These are phyloP conservation scores for Margaritispora aquatica DNA, from an alignment of 495 filamentous ascomycete species.

Conservation along the genomic window DNA sequence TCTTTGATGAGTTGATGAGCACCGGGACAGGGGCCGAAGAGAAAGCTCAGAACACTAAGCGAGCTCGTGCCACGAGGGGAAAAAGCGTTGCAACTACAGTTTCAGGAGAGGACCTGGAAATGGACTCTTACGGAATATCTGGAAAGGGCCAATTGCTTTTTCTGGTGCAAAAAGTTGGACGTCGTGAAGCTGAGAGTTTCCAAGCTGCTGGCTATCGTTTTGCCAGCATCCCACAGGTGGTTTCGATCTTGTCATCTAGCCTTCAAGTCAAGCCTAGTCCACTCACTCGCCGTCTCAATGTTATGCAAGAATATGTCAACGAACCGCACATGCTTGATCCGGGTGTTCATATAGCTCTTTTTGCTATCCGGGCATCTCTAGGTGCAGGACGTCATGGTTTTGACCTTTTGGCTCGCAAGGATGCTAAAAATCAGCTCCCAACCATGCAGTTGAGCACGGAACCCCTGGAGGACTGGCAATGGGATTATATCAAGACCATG, in stretches of 20 bases:
- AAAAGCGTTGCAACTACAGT: background rate
- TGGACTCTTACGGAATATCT: conserved; percentile 21
- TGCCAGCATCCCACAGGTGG: conserved; percentile 62
- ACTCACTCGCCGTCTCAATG: conserved; percentile 47
- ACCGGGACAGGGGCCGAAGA: conserved; percentile 38
- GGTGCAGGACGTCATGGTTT: conserved; percentile 54
- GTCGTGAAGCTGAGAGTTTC: conserved; percentile 52
- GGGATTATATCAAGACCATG: conserved; percentile 32
- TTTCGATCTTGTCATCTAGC: conserved; percentile 54
- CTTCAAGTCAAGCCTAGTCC: conserved; percentile 60
- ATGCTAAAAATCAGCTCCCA: conserved; percentile 61
- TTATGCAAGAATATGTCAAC: conserved; percentile 55
- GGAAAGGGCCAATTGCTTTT: conserved; percentile 75
- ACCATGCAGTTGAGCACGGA: conserved; percentile 51
- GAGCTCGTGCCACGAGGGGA: background rate
- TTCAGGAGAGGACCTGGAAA: conserved; percentile 7
- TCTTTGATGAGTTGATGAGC: conserved; percentile 72
- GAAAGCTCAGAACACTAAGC: background rate
- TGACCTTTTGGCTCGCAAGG: conserved; percentile 65
- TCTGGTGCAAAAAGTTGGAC: conserved; percentile 61
- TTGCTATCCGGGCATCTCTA: conserved; percentile 55
- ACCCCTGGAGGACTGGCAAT: conserved; percentile 51
- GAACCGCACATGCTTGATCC: conserved; percentile 46
- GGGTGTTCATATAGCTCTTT: conserved; percentile 71
- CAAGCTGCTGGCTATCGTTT: conserved; percentile 72